Conservation (phyloP, 257 asterid species). For the Solanum megistacrolobum region DNA sequence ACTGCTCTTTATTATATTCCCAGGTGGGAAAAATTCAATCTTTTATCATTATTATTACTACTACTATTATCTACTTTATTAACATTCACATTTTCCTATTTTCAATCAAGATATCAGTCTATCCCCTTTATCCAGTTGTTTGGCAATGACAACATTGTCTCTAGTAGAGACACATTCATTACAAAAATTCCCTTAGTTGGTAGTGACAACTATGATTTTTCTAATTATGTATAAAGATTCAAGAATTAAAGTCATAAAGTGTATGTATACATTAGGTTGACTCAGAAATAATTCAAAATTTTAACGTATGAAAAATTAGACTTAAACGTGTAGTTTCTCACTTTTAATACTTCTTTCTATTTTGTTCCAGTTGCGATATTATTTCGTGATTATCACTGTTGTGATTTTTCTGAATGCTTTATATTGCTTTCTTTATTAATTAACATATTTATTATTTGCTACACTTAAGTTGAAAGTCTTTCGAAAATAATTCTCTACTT, state of each 20-base stretch:
- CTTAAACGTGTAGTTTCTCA: neutral
- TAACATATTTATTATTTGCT: no score
- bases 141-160: slow-evolving; percentile 1
- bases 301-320: neutral
- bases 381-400: neutral
- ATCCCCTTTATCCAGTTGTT: neutral
- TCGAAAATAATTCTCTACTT: neutral
- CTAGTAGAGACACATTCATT: slow-evolving; percentile 10
- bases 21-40: slow-evolving; percentile 8
- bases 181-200: neutral
- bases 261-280: neutral
- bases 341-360: neutral
- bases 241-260: neutral
- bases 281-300: neutral
- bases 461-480: neutral
- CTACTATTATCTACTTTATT: neutral
- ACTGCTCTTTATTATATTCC: slow-evolving; percentile 11
- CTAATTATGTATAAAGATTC: neutral
- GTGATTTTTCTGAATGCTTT: no score
- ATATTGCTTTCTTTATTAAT: no score
- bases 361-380: no score
- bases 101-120: neutral
- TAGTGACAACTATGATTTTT: slow-evolving; percentile 7
- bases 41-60: slow-evolving; percentile 6
- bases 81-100: neutral